Percentiles rank a stretch among this genome's conserved stretches.
Conservation (phyloP, 106 monocot genomes). For the Allium cepa region DNA sequence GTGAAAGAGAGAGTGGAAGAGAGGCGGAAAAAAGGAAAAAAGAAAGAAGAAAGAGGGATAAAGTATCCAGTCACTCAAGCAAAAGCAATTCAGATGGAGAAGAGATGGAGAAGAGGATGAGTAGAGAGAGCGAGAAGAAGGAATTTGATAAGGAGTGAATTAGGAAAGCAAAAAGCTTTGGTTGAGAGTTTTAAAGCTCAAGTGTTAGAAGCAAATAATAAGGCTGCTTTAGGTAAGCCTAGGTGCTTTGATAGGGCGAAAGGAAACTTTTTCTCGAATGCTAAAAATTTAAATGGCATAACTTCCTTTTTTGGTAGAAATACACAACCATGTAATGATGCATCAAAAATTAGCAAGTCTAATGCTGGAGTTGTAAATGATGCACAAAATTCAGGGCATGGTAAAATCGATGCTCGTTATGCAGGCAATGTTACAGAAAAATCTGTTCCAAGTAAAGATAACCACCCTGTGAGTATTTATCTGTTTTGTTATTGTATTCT, state of each 20-base stretch:
- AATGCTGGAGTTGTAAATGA: constrained; percentile 31
- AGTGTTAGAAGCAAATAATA: constrained; percentile 2
- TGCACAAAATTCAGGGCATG: neutral
- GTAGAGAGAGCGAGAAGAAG: constrained; percentile 46
- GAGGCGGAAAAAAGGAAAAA: constrained; percentile 43
- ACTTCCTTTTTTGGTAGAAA: constrained; percentile 57
- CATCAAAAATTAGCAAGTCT: constrained; percentile 43
- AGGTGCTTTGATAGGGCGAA: constrained; percentile 67
- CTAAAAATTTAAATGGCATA: constrained; percentile 52
- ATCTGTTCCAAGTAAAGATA: constrained; percentile 31
- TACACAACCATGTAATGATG: constrained; percentile 26
- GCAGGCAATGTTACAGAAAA: constrained; percentile 21
- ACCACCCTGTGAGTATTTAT: constrained; percentile 52
- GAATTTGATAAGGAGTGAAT: constrained; percentile 51
- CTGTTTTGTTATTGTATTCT: neutral
- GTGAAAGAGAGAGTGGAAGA: constrained; percentile 30
- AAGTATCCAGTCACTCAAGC: constrained; percentile 41
- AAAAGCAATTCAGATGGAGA: constrained; percentile 89
- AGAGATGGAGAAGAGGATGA: constrained; percentile 37
- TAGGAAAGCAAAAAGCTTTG: constrained; percentile 23
- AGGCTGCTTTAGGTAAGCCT: constrained; percentile 15
- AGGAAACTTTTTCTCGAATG: constrained; percentile 54
- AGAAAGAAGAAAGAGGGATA: constrained; percentile 34
- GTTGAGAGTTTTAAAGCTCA: constrained; percentile 23
- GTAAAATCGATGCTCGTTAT: constrained; percentile 4